Evolutionary conservation across 1,139 yeast genomes (phyloP).

Genomic region (Sugiyamaella pinicola): DNA sequence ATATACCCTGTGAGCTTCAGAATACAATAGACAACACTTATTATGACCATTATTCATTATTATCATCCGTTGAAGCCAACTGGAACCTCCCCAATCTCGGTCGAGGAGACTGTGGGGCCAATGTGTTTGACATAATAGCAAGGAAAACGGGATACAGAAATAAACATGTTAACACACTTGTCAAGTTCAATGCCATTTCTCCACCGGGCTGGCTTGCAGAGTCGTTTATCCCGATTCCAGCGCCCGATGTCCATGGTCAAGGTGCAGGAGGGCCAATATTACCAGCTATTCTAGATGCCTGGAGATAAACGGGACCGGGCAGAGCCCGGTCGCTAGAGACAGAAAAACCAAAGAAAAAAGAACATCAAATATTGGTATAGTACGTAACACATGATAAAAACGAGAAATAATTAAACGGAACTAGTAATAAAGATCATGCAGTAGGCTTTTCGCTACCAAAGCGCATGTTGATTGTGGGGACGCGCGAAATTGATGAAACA

Average conservation of each 20-base stretch:
- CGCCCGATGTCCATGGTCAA: slow-evolving; percentile 12
- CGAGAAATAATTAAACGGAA: background rate
- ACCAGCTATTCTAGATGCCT: slow-evolving; percentile 9
- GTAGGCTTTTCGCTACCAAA: slow-evolving; percentile 14
- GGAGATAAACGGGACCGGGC: slow-evolving; percentile 10
- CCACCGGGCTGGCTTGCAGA: slow-evolving; percentile 47
- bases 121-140: slow-evolving; percentile 49
- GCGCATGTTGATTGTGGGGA: slow-evolving; percentile 15
- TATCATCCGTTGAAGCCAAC: slow-evolving; percentile 42
- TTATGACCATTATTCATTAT: slow-evolving; percentile 53
- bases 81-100: slow-evolving; percentile 40
- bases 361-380: slow-evolving; percentile 9
- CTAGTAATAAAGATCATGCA: background rate
- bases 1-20: slow-evolving; percentile 44
- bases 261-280: slow-evolving; percentile 18
- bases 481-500: slow-evolving; percentile 6
- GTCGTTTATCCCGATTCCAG: slow-evolving; percentile 41
- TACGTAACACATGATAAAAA: slow-evolving; percentile 1
- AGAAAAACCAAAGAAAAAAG: too few relatives aligned
- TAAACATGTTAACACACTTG: slow-evolving; percentile 43
- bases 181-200: slow-evolving; percentile 46
- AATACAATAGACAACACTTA: slow-evolving; percentile 50
- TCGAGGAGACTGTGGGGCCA: slow-evolving; percentile 52
- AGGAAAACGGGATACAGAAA: slow-evolving; percentile 42
- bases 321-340: background rate